Evolutionary conservation across 306 rosid genomes (phyloP), one percentile per base, ranked within the genome.

Genomic region (Calophaca sinica): DNA sequence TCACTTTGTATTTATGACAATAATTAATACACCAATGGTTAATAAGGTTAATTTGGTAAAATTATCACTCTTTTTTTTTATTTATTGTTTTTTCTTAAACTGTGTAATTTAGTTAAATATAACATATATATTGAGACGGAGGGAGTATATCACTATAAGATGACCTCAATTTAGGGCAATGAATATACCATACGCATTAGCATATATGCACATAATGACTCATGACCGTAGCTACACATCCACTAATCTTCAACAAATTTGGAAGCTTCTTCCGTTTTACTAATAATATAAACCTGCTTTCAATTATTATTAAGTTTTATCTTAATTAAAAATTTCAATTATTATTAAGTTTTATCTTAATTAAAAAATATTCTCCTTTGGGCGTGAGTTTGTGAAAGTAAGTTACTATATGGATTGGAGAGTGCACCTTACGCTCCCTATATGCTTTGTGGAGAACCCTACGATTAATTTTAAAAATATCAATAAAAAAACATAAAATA

Each of bases 391-490:
- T 32, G 48, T 58, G 33, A 39, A 35, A 10, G 58, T 31, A 50
- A 13, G 59, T 29, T 35, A 41, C 20, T 49, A 9, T 2, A 11
- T 36, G 26, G 49, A 55, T 39, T 45, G 72, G 88, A 76, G 75
- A 79, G 91, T 84, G 87, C 33, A 78, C 5, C 63, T 51, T 79
- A 88, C 92, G 88, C 91, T 74, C 83, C 70, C 2, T 10, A 33
- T 26, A 35, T 15, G 84, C 31, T 73, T 20, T 55, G 85, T 77
- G 84, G 81, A 84, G 67, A 80, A 73, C 73, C 68, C 36, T 33
- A 54, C 6, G 72, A 50, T 32, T 33, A 64, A 71, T 55, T 33
- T 38, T 8, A 20, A 71, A 45, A 42, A 44, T 8, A 29, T 9
- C 35, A 53, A 38, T 1, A 13, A 71, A 42, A 46, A n/a, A 60